A percentile compares a stretch with the other conserved stretches of the same genome.
Evolutionary conservation across 768 basidiomycete species (phyloP).

Genomic region (Lactarius indigo): DNA sequence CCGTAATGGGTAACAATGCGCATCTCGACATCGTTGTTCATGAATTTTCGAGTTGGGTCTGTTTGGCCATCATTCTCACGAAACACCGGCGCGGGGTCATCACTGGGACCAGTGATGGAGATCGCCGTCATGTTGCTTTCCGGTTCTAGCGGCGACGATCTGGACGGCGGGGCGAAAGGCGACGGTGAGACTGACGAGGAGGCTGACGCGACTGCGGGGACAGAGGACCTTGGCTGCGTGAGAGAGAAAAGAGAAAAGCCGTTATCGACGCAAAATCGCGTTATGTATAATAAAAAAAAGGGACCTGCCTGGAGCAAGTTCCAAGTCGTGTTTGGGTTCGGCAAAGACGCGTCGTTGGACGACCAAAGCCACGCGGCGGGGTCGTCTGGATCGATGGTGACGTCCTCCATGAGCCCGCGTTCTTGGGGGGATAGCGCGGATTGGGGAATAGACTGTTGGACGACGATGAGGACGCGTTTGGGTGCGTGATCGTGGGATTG

Average conservation of each 20-base stretch:
- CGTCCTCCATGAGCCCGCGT: constrained; percentile 22
- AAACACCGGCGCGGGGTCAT: background rate
- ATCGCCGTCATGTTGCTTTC: no score
- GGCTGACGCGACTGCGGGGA: background rate
- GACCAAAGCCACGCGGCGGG: background rate
- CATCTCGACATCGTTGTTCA: background rate
- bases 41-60: background rate
- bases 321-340: background rate
- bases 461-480: background rate
- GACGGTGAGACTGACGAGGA: constrained; percentile 4
- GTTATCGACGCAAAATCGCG: background rate
- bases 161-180: constrained; percentile 3
- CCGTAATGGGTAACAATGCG: background rate
- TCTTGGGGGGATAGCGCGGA: constrained; percentile 15
- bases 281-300: background rate
- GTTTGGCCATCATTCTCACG: background rate
- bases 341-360: background rate
- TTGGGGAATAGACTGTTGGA: background rate
- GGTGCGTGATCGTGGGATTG: background rate
- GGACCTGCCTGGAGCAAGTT: background rate
- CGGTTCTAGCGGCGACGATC: background rate
- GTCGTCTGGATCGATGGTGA: constrained; percentile 17
- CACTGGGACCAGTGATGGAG: background rate
- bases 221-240: background rate
- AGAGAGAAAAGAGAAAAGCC: no score